Evolutionary conservation across 495 filamentous ascomycete species (phyloP).

Genomic region (Penicillium longicatenatum): DNA sequence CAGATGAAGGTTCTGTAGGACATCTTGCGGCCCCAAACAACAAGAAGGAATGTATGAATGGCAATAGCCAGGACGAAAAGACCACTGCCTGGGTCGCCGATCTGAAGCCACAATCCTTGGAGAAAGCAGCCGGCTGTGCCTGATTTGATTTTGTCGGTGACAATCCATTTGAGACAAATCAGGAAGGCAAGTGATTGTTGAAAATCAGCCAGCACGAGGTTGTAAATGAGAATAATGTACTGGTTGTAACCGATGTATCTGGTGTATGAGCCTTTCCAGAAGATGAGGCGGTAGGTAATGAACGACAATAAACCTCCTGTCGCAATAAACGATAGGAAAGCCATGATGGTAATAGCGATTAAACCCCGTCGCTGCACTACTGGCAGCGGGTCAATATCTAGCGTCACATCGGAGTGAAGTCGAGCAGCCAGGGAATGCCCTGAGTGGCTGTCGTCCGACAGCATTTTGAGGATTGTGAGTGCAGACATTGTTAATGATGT

Average conservation of each 20-base stretch:
- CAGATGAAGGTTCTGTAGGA: constrained; percentile 54
- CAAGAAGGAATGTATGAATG: constrained; percentile 66
- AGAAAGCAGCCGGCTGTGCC: constrained; percentile 62
- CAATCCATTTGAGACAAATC: constrained; percentile 64
- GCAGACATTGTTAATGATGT: constrained; percentile 20
- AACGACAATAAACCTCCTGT: constrained; percentile 53
- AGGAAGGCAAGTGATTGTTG: constrained; percentile 70
- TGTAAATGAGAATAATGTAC: constrained; percentile 72
- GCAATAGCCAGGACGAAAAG: constrained; percentile 72
- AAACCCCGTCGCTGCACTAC: constrained; percentile 51
- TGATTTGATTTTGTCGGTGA: constrained; percentile 55
- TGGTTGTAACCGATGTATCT: constrained; percentile 63
- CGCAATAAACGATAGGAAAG: constrained; percentile 60
- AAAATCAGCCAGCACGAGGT: constrained; percentile 72
- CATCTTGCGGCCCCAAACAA: constrained; percentile 60
- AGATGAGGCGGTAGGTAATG: constrained; percentile 58
- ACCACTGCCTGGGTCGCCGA: constrained; percentile 69
- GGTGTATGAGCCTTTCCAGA: constrained; percentile 53
- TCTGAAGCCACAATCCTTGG: constrained; percentile 71
- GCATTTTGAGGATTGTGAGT: constrained; percentile 23
- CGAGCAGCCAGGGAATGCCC: constrained; percentile 26
- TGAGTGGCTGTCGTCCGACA: constrained; percentile 13
- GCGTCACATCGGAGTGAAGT: constrained; percentile 11
- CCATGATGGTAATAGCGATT: constrained; percentile 58
- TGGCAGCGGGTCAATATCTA: constrained; percentile 51